Conservation (phyloP, 768 basidiomycete genomes). For the Trametes elegans region DNA sequence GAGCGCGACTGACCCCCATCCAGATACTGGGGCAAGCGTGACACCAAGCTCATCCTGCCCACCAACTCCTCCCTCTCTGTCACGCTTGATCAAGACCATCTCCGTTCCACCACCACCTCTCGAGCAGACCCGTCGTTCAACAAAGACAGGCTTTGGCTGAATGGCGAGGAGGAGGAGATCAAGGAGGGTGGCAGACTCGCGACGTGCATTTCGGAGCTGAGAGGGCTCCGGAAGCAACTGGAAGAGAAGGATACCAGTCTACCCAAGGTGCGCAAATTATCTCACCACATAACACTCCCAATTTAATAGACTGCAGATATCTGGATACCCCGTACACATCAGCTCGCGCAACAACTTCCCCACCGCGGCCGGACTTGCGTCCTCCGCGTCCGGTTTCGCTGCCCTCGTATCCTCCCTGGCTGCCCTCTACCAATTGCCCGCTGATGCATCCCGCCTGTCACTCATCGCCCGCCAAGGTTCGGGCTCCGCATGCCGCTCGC, state of each 20-base stretch:
- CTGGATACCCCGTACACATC: constrained; percentile 77
- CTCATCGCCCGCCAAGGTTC: constrained; percentile 96
- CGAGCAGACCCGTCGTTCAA: constrained; percentile 74
- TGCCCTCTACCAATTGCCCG: constrained; percentile 78
- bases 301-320: constrained; percentile 46
- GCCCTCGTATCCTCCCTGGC: constrained; percentile 91
- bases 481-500: constrained; percentile 95
- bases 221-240: constrained; percentile 65
- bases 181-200: constrained; percentile 73
- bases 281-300: background rate
- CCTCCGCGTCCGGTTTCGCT: constrained; percentile 95
- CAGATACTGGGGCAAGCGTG: constrained; percentile 99
- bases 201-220: constrained; percentile 88
- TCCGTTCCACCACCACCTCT: constrained; percentile 91
- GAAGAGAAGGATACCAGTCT: constrained; percentile 67
- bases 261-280: constrained; percentile 54
- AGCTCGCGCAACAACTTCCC: constrained; percentile 98
- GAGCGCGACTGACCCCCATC: constrained; percentile 5
- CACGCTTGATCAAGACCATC: constrained; percentile 94
- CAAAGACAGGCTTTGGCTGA: constrained; percentile 88
- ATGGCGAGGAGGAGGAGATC: constrained; percentile 90
- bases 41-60: constrained; percentile 91
- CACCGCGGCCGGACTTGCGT: constrained; percentile 96
- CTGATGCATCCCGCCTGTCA: constrained; percentile 78
- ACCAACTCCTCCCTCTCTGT: constrained; percentile 99